A percentile compares a stretch with the other conserved stretches of the same genome.
Conservation (phyloP, 108 stramenopile genomes). For the Chaetoceros muelleri region DNA sequence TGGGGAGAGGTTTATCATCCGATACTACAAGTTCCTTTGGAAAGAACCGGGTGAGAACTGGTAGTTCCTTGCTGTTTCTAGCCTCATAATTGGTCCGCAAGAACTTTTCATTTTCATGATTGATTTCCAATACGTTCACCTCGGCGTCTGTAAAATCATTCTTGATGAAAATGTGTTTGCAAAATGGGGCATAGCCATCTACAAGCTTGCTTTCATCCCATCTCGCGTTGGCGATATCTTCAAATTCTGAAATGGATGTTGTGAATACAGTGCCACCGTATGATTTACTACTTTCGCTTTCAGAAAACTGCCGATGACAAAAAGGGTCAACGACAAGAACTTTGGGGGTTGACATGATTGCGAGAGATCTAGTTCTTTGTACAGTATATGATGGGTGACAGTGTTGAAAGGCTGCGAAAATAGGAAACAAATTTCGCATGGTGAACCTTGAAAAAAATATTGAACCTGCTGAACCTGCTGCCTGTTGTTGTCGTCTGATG, state of each 20-base stretch:
- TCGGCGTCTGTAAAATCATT: constrained; percentile 73
- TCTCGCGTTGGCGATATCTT: constrained; percentile 59
- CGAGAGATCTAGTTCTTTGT: background rate
- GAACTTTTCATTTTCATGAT: constrained; percentile 63
- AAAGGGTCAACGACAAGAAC: constrained; percentile 74
- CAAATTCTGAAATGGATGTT: constrained; percentile 52
- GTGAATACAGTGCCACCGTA: constrained; percentile 64
- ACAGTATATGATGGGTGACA: background rate
- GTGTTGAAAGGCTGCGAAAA: background rate
- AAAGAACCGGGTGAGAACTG: constrained; percentile 81
- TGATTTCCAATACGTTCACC: constrained; percentile 72
- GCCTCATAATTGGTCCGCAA: constrained; percentile 83
- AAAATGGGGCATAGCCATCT: constrained; percentile 97
- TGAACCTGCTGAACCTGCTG: too few species aligned
- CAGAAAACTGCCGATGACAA: constrained; percentile 73
- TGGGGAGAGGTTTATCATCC: constrained; percentile 36
- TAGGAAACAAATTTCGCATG: background rate
- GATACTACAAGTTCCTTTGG: constrained; percentile 35
- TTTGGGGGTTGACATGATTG: background rate
- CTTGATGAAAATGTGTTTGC: constrained; percentile 95
- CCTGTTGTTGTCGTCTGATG: too few species aligned
- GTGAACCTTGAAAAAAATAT: too few species aligned
- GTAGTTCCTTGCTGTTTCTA: constrained; percentile 82
- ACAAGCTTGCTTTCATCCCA: constrained; percentile 41
- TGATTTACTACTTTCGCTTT: constrained; percentile 28